Evolutionary conservation across 352 stramenopile species (phyloP), one percentile per base, ranked within the genome.

Genomic region (Pythium guiyangense): DNA sequence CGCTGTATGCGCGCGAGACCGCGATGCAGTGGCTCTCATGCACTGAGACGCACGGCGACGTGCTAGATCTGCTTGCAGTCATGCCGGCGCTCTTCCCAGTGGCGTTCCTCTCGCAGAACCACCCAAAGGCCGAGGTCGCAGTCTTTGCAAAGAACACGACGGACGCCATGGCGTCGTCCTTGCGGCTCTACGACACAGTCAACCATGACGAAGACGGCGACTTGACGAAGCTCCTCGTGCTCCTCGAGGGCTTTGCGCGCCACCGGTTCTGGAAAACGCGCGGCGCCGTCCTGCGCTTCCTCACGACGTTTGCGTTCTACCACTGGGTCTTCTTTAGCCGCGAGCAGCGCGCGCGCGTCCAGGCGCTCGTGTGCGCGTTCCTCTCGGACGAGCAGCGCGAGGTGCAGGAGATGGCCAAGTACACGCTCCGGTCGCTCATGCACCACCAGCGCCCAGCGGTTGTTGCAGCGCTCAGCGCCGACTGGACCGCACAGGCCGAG

Each of bases 381-480:
- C 57, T 92, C 31, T 74, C 67, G 2, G 83, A 92, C 48, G 73
- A 85, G 34, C 77, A 90, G 62, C 79, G 83, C 6, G 83, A 92
- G 52, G 79, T 92, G 22, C 83, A 92, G 53, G 76, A 86, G 14
- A 88, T 90, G 74, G 83, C 83, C 27, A 88, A 90, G 63, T 88
- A 82, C 50, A 73, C 83, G 3, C 57, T 92, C 8, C 78, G 83
- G 4, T 74, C 74, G 44, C 71, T 92, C 29, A 59, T 88, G 1
- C 80, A 88, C 56, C 85, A 81, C 44, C 63, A 89, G 43, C 67
- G 76, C 10, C 44, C 53, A 3, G 60, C 54, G 0, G 53, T 57
- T 5, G 77, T 90, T 26, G 57, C 65, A 5, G 60, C 50, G 11
- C 60, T 88, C 34, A 80, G 72, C n/a, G 48, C 54, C 12, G 56